Base-by-base conservation (phyloP, 2,329 filamentous ascomycete species). In the Canariomyces notabilis region DNA sequence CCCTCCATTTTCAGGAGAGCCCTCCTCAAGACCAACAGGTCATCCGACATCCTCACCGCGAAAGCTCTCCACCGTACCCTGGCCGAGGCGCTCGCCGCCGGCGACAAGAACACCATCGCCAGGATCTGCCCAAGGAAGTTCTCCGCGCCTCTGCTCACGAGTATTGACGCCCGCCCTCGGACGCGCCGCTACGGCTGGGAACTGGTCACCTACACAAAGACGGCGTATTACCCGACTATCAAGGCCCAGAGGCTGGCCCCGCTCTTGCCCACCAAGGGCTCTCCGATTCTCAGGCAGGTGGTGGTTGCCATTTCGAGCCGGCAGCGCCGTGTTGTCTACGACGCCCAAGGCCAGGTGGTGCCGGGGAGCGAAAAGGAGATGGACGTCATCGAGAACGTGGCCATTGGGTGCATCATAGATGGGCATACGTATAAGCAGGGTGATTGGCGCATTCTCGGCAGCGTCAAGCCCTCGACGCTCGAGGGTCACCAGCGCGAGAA, bases 371-470 rank as follows among this genome's bases (percentile, higher is more conserved):
- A 71, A 36, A 72, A 72, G 58, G 67, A 74, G 53, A 74, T 76
- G 57, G 67, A 77, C 40, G 71, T 82, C 55, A 62, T 73, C 2
- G 85, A 89, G 68, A 79, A 87, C 58, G 53, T 88, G 4, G 81
- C 85, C 32, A 54, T 88, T 37, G 77, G 80, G 58, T 59, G 72
- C 21, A 46, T 64, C 22, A 52, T 76, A 35, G 66, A 73, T 58
- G 67, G 65, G 37, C 63, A 59, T 44, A 77, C 75, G 16, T 76
- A 68, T 53, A 60, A 68, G 59, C 62, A 71, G 46, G 66, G 63
- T 21, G 68, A 72, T 2, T 88, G 84, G 84, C 72, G 70, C 60
- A 63, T 87, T 41, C 84, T 82, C 76, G 83, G 84, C 12, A 83
- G 79, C 16, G 67, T 78, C 22, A 63, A 73, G 34, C 73, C 77